Conservation (phyloP, 1,284 basidiomycete species). For the Vanrija humicola region DNA sequence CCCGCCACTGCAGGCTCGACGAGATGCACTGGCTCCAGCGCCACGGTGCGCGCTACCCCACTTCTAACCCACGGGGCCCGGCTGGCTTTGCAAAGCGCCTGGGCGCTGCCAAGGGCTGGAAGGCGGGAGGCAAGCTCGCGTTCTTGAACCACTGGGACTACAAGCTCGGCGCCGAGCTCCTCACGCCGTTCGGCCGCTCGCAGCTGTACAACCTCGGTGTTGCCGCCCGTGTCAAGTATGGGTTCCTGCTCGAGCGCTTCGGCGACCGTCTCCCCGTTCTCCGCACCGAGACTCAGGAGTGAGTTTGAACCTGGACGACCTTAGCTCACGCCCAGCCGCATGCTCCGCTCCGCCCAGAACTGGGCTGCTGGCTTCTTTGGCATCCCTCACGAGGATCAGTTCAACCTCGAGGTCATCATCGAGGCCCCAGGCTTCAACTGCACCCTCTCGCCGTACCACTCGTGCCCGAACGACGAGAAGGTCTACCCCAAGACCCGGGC, state of each 20-base stretch:
- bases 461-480: conserved; percentile 30
- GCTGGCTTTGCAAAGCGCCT: conserved; percentile 32
- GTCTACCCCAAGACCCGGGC: conserved; percentile 15
- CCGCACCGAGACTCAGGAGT: conserved; percentile 51
- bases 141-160: conserved; percentile 54
- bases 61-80: conserved; percentile 32
- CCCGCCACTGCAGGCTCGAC: conserved; percentile 46
- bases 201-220: conserved; percentile 51
- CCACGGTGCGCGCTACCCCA: conserved; percentile 50
- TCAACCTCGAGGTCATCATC: conserved; percentile 49
- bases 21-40: conserved; percentile 50
- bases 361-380: conserved; percentile 52
- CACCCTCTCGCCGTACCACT: conserved; percentile 51
- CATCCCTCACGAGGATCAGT: conserved; percentile 48
- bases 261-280: conserved; percentile 49
- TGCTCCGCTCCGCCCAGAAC: conserved; percentile 51
- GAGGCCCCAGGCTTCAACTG: conserved; percentile 52
- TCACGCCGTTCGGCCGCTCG: conserved; percentile 53
- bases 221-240: conserved; percentile 47
- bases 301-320: conserved; percentile 7
- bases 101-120: conserved; percentile 26
- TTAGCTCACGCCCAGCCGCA: conserved; percentile 35
- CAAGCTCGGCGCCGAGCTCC: conserved; percentile 51
- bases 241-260: conserved; percentile 47
- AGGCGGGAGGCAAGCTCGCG: conserved; percentile 42